Conservation (phyloP, 495 filamentous ascomycete genomes). For the Terfezia claveryi region DNA sequence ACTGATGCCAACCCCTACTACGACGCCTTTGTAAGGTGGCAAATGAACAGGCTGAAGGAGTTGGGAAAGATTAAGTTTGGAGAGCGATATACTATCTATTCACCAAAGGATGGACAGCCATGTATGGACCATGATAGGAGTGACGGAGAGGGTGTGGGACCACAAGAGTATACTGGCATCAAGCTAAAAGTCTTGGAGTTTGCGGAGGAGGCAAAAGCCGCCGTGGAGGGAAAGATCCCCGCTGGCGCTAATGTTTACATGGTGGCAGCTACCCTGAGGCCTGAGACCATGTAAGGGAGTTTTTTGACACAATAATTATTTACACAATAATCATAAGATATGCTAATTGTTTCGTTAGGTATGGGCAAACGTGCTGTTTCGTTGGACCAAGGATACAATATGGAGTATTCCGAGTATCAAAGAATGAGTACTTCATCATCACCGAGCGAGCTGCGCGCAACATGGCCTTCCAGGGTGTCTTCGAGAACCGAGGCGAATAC, state of each 20-base stretch:
- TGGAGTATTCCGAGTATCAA: conserved; percentile 62
- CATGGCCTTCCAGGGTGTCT: conserved; percentile 85
- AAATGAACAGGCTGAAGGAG: conserved; percentile 83
- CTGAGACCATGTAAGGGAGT: conserved; percentile 61
- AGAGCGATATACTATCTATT: conserved; percentile 85
- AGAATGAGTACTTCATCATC: conserved; percentile 67
- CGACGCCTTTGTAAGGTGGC: conserved; percentile 89
- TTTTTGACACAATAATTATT: neutral
- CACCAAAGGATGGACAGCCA: conserved; percentile 87
- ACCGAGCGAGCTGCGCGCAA: conserved; percentile 78
- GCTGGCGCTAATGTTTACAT: conserved; percentile 65
- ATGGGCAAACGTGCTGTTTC: conserved; percentile 90
- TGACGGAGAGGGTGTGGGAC: conserved; percentile 71
- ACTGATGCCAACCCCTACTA: conserved; percentile 96
- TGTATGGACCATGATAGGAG: conserved; percentile 95
- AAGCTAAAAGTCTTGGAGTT: conserved; percentile 82
- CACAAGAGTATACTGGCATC: conserved; percentile 80
- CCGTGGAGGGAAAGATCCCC: conserved; percentile 57
- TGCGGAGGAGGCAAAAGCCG: conserved; percentile 44
- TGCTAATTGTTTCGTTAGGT: conserved; percentile 20
- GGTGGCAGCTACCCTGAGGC: conserved; percentile 72
- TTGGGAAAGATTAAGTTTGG: conserved; percentile 87
- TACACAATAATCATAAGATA: neutral
- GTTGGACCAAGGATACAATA: conserved; percentile 83
- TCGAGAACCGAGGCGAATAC: conserved; percentile 49